phyloP scores from a whole-genome alignment of 202 grass and related monocot genomes.

The Cymbopogon flexuosus region DNA sequence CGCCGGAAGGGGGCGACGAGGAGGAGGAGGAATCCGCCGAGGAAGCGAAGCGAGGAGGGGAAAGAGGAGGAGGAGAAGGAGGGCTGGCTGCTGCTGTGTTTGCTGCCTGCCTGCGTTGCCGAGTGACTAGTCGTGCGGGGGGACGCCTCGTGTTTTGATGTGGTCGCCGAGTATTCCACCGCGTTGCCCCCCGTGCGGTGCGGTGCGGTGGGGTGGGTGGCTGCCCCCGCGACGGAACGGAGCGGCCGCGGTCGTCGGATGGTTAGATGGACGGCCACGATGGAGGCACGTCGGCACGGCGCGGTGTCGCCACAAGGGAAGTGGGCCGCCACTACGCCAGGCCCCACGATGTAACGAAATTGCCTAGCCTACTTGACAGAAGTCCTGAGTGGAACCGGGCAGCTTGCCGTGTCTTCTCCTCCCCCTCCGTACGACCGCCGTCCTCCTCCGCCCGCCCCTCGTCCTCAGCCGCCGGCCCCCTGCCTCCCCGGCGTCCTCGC shows the following conservation, averaged over 20 bases:
- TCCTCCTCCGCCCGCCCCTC: too few species aligned
- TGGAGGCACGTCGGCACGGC: neutral
- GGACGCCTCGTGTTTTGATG: conserved; percentile 33
- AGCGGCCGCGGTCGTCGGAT: conserved; percentile 2
- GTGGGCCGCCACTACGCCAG: neutral
- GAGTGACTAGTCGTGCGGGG: neutral
- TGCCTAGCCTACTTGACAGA: neutral
- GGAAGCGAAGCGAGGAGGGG: neutral
- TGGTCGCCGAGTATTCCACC: conserved; percentile 28
- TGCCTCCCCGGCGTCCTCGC: too few species aligned
- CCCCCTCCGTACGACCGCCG: too few species aligned
- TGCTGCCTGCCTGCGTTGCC: neutral
- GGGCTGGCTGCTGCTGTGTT: neutral
- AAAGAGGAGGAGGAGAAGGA: neutral
- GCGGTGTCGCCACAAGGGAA: neutral
- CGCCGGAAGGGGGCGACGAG: neutral
- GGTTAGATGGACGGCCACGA: neutral
- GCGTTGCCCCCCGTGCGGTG: neutral
- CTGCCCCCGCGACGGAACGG: neutral
- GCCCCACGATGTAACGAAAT: neutral
- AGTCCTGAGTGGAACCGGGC: too few species aligned
- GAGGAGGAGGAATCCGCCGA: conserved; percentile 11
- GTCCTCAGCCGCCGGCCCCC: too few species aligned
- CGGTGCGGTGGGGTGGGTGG: neutral
- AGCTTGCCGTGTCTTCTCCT: too few species aligned